Evolutionary conservation across 768 basidiomycete species (phyloP).

Genomic region (Suillus weaverae): DNA sequence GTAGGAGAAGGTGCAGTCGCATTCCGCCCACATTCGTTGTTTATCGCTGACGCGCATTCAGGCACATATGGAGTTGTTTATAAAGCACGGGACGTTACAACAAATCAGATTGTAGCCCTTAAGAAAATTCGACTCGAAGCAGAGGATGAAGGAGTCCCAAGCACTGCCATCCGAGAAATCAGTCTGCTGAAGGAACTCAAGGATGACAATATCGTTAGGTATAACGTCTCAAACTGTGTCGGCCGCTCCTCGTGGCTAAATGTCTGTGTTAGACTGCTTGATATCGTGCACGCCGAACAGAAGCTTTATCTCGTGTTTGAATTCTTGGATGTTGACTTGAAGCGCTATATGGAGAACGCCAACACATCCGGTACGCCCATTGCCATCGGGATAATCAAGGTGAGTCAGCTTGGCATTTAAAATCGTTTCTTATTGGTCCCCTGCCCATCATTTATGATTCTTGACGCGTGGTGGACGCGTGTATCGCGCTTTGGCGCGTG

Average conservation of each 20-base stretch:
- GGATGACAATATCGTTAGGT: slow-evolving; percentile 96
- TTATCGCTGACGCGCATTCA: slow-evolving; percentile 32
- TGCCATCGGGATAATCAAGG: slow-evolving; percentile 75
- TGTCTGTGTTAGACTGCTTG: slow-evolving; percentile 64
- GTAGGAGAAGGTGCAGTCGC: slow-evolving; percentile 44
- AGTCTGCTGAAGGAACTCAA: slow-evolving; percentile 95
- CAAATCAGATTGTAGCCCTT: slow-evolving; percentile 85
- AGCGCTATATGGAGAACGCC: slow-evolving; percentile 92
- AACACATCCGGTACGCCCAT: slow-evolving; percentile 74
- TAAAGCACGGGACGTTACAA: slow-evolving; percentile 84
- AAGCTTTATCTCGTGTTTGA: slow-evolving; percentile 98
- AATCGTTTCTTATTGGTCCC: not conserved
- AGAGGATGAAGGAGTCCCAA: slow-evolving; percentile 98
- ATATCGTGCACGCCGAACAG: slow-evolving; percentile 96
- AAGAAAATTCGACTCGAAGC: slow-evolving; percentile 99
- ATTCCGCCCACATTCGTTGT: slow-evolving; percentile 9
- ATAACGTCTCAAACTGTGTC: slow-evolving; percentile 21
- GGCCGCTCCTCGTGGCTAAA: slow-evolving; percentile 12
- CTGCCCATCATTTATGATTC: slow-evolving; percentile 11
- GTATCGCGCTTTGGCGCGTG: slow-evolving; percentile 6
- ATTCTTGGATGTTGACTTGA: slow-evolving; percentile 95
- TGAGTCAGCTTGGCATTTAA: slow-evolving; percentile 35
- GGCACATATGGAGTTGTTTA: slow-evolving; percentile 99
- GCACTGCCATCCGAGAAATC: slow-evolving; percentile 97
- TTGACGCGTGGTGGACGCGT: slow-evolving; percentile 34